Percentiles rank a stretch among this genome's conserved stretches.
Conservation (phyloP, 176 grass and related monocot species). For the Hordeum marinum region DNA sequence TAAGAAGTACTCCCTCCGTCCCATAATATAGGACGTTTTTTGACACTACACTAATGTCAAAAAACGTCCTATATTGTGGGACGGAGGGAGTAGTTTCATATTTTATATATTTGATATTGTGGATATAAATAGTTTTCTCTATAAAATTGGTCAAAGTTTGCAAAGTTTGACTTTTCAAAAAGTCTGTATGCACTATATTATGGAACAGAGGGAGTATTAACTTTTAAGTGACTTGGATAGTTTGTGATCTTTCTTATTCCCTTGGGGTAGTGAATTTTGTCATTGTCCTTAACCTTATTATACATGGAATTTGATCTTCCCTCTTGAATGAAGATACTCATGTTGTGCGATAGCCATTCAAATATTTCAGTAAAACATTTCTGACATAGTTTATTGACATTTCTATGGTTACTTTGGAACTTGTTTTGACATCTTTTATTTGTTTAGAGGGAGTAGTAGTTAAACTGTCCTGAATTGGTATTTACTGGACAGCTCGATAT, state of each 20-base stretch:
- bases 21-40: no score
- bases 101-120: no score
- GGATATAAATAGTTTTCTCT: no score
- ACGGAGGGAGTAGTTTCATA: no score
- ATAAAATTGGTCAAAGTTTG: no score
- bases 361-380: background rate
- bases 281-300: background rate
- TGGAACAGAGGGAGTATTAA: no score
- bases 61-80: no score
- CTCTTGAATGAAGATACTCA: background rate
- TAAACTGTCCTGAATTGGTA: background rate
- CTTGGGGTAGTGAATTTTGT: background rate
- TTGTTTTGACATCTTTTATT: background rate
- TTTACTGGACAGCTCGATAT: conserved; percentile 8
- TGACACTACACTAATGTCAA: no score
- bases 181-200: no score
- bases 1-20: no score
- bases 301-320: background rate
- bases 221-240: background rate
- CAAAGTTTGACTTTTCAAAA: no score
- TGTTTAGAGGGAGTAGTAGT: background rate
- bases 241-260: background rate
- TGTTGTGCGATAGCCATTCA: background rate
- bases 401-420: background rate
- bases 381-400: background rate